Percentiles rank a stretch among this genome's conserved stretches.
phyloP scores from a whole-genome alignment of 495 filamentous ascomycete genomes.

The Xylaria longipes region DNA sequence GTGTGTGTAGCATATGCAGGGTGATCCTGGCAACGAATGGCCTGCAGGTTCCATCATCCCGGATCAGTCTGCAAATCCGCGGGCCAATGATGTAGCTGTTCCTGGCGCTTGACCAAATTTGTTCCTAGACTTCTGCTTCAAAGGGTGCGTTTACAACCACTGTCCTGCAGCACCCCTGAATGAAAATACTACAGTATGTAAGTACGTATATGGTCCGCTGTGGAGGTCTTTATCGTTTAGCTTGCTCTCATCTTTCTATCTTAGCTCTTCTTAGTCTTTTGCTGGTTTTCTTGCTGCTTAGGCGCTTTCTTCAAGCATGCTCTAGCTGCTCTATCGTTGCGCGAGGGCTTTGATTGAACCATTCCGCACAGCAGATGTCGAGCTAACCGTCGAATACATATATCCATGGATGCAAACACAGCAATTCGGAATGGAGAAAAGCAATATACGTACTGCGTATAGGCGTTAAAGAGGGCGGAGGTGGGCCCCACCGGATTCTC shows the following conservation, averaged over 20 bases:
- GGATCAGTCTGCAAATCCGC: constrained; percentile 49
- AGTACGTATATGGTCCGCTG: no score
- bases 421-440: background rate
- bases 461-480: background rate
- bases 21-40: constrained; percentile 13
- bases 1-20: background rate
- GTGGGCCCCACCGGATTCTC: constrained; percentile 7
- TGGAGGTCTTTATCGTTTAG: constrained; percentile 4
- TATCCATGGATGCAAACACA: background rate
- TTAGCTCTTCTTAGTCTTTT: background rate
- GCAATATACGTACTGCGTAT: background rate
- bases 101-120: constrained; percentile 52
- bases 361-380: background rate
- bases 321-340: background rate
- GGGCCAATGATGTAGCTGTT: constrained; percentile 53
- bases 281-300: background rate
- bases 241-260: background rate
- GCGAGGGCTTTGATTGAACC: background rate
- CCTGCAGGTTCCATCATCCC: constrained; percentile 35
- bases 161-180: constrained; percentile 20
- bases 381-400: background rate
- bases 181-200: no score
- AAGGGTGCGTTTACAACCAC: constrained; percentile 26
- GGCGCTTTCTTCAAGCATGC: background rate
- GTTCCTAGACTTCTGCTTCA: constrained; percentile 28